A percentile compares a stretch with the other conserved stretches of the same genome.
These are phyloP conservation scores for Hyaloraphidium curvatum DNA, from an alignment of 192 early-diverging fungal genomes.

Conservation along the genomic window DNA sequence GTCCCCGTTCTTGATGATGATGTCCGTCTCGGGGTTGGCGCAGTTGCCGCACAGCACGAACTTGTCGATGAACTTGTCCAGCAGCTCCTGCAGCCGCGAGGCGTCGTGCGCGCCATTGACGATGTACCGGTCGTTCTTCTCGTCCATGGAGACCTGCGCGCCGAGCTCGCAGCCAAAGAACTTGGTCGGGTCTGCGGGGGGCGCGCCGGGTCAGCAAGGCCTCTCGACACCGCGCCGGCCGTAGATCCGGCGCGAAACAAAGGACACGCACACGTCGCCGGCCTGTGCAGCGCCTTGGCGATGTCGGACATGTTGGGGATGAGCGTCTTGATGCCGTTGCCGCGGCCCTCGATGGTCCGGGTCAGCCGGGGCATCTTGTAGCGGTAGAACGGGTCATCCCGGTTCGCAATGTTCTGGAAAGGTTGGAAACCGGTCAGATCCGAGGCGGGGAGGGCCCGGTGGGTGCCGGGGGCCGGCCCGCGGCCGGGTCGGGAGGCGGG, in stretches of 20 bases:
- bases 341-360: conserved; percentile 82
- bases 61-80: conserved; percentile 83
- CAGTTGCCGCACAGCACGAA: conserved; percentile 86
- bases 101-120: conserved; percentile 91
- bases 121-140: conserved; percentile 78
- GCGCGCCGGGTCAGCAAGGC: background rate
- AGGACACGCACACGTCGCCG: conserved; percentile 37
- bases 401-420: background rate
- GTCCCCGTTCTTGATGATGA: conserved; percentile 33
- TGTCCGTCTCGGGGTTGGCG: conserved; percentile 92
- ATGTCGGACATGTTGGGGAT: conserved; percentile 93
- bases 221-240: background rate
- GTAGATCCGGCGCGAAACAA: conserved; percentile 1
- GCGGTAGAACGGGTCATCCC: conserved; percentile 83
- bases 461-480: too few relatives aligned
- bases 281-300: conserved; percentile 68
- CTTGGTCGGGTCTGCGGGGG: conserved; percentile 39
- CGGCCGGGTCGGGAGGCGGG: too few relatives aligned
- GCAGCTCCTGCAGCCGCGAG: conserved; percentile 53
- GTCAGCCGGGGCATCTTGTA: conserved; percentile 93
- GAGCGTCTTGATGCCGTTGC: conserved; percentile 98
- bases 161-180: conserved; percentile 95
- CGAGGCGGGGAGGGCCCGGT: too few relatives aligned
- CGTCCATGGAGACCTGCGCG: conserved; percentile 76
- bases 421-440: too few relatives aligned